A percentile compares a stretch with the other conserved stretches of the same genome.
Evolutionary conservation across 208 protist species (phyloP).

Genomic region (Acanthamoeba royreba): DNA sequence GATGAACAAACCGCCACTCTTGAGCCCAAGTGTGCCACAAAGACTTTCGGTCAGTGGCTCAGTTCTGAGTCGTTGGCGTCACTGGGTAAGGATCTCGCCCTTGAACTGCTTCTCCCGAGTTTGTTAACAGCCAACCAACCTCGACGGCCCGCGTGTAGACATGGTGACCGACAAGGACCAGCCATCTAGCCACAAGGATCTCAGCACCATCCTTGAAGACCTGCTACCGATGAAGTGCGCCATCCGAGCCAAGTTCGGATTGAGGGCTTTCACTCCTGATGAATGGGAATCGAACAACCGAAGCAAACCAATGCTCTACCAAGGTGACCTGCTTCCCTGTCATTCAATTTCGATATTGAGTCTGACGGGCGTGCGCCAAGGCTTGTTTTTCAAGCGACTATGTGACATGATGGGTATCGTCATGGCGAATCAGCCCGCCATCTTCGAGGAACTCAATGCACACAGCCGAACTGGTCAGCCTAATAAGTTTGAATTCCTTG

Average conservation of each 20-base stretch:
- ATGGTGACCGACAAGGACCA: neutral
- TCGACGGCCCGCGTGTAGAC: neutral
- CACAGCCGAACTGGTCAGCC: neutral
- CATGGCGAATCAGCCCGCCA: neutral
- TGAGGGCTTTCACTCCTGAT: neutral
- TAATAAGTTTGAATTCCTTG: constrained; percentile 18
- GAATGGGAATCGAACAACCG: constrained; percentile 9
- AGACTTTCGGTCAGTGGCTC: neutral
- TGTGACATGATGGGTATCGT: constrained; percentile 46
- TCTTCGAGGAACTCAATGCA: constrained; percentile 22
- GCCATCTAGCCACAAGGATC: neutral
- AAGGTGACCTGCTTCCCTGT: neutral
- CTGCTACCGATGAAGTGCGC: neutral
- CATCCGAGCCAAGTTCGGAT: constrained; percentile 22
- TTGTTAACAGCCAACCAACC: too few relatives aligned
- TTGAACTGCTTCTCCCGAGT: too few relatives aligned
- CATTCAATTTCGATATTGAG: neutral
- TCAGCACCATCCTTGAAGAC: neutral
- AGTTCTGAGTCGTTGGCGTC: neutral
- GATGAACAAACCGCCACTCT: neutral
- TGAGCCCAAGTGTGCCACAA: neutral
- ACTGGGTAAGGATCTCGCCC: neutral
- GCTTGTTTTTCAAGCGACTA: constrained; percentile 1
- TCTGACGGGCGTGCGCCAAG: neutral
- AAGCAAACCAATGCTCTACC: neutral